Evolutionary conservation across 371 early-diverging fungal species (phyloP), one percentile per base, ranked within the genome.

Genomic region (Chytridium lagenaria): DNA sequence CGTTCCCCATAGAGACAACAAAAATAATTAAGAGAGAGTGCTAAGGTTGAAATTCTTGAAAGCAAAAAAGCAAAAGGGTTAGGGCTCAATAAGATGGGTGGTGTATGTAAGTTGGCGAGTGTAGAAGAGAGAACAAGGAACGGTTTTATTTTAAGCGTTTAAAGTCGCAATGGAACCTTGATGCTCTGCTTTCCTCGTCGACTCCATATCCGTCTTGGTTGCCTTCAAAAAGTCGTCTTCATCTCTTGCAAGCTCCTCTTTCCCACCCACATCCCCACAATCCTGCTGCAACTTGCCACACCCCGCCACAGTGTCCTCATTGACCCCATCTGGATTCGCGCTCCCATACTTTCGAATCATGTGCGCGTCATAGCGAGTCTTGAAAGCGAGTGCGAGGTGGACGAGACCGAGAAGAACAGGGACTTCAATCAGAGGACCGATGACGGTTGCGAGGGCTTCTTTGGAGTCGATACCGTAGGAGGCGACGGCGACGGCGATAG

Each of bases 381-480:
- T 63, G 0, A 57, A 5, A 22, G 28, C 49, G 22, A 22, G 10
- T 5, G 69, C 69, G 15, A 69, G 40, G 61, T 87, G 83, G 1
- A 89, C 89, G 44, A 89, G 57, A 40, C 66, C 61, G 1, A 88
- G 57, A 38, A 87, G 75, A 74, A 88, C 89, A 49, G 93, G 93
- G 0, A 93, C 93, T 79, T 93, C 93, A 59, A 90, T 88, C 63
- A 93, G 75, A 19, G 91, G 91, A 0, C 92, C 93, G n/a, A 92
- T 86, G 1, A 89, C 89, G 3, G 91, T 86, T 12, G 90, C 89
- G 51, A 92, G 72, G 0, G 92, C 91, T 71, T 91, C 87, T 66
- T 85, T 78, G 12, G 90, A 90, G 26, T 86, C 77, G 28, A 89
- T 85, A 1, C 92, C 93, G 76, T 84, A 93, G 0, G 85, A 85